A percentile compares a stretch with the other conserved stretches of the same genome.
These are phyloP conservation scores for Aspergillus baeticus DNA, from an alignment of 495 filamentous ascomycete genomes.

Conservation along the genomic window DNA sequence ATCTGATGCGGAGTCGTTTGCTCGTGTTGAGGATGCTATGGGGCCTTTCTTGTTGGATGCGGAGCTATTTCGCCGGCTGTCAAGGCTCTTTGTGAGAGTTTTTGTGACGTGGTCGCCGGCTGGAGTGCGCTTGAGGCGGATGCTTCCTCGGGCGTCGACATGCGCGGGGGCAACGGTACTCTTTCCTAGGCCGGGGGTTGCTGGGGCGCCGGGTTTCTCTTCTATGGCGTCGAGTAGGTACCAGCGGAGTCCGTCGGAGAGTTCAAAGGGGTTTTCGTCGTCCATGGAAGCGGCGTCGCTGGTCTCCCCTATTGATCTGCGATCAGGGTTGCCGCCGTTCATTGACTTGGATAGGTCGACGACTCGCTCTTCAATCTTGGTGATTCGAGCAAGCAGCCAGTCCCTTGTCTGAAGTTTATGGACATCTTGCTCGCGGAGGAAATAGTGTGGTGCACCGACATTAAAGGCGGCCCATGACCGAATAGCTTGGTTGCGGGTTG, in stretches of 20 bases:
- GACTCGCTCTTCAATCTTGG: conserved; percentile 86
- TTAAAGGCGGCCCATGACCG: conserved; percentile 99
- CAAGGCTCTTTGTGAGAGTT: conserved; percentile 80
- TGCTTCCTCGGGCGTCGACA: conserved; percentile 78
- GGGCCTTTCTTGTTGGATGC: conserved; percentile 66
- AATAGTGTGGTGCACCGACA: conserved; percentile 93
- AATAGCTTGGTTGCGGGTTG: conserved; percentile 88
- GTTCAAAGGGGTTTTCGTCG: conserved; percentile 96
- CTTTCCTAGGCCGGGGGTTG: conserved; percentile 83
- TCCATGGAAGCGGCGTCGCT: conserved; percentile 66
- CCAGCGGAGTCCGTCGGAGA: conserved; percentile 94
- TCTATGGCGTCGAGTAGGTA: conserved; percentile 91
- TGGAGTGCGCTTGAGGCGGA: conserved; percentile 53
- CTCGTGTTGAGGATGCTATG: conserved; percentile 31
- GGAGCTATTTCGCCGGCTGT: conserved; percentile 84
- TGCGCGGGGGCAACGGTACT: conserved; percentile 87
- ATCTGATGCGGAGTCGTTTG: conserved; percentile 38
- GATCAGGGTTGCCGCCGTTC: conserved; percentile 54
- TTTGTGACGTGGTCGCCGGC: conserved; percentile 64
- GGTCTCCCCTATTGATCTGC: conserved; percentile 49
- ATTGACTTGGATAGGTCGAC: conserved; percentile 85
- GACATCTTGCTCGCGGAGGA: conserved; percentile 86
- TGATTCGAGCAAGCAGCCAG: conserved; percentile 93
- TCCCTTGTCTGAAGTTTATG: conserved; percentile 82
- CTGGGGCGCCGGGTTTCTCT: conserved; percentile 92